Conservation (phyloP, 305 asterid genomes). For the Fraxinus sp. region DNA sequence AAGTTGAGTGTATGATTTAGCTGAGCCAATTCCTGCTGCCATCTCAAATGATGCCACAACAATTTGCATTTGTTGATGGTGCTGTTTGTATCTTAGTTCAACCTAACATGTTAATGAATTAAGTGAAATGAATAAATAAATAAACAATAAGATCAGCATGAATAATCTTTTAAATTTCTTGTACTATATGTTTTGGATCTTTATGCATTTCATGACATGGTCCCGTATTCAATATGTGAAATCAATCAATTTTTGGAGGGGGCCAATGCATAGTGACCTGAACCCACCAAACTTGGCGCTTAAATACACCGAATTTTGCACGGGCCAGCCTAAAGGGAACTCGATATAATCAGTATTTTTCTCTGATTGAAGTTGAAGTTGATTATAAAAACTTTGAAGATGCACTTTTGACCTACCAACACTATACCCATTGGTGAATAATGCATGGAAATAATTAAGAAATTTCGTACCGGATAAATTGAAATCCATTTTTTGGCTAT, state of each 20-base stretch:
- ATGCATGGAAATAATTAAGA: background rate
- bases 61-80: constrained; percentile 62
- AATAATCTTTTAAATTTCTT: background rate
- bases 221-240: background rate
- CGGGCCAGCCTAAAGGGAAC: constrained; percentile 20
- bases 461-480: background rate
- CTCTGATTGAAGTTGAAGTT: background rate
- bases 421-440: background rate
- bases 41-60: constrained; percentile 55
- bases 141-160: background rate
- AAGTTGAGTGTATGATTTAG: constrained; percentile 56
- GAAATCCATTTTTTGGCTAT: background rate
- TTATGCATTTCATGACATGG: constrained; percentile 7
- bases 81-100: constrained; percentile 60
- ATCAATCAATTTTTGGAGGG: constrained; percentile 6
- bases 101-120: constrained; percentile 36
- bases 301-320: constrained; percentile 22
- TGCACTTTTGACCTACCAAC: background rate
- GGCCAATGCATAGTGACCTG: constrained; percentile 11
- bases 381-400: background rate
- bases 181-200: background rate
- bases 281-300: constrained; percentile 28
- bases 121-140: background rate
- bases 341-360: background rate
- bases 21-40: constrained; percentile 61